Evolutionary conservation across 1,139 yeast genomes (phyloP).

Genomic region (Arxiozyma bovina): DNA sequence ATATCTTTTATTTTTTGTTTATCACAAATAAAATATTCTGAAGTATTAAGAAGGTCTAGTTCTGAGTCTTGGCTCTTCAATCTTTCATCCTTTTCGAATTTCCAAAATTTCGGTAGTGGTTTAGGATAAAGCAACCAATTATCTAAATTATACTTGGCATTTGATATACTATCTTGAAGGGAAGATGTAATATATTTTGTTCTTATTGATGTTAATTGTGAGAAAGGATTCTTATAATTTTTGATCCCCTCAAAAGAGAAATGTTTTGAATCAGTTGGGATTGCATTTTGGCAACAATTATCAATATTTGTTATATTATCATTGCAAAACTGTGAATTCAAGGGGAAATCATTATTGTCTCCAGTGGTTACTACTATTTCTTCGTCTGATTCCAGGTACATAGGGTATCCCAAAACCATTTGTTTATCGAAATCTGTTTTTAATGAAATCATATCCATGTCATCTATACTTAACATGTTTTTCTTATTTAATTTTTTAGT

Average conservation of each 20-base stretch:
- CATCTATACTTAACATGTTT: slow-evolving; percentile 20
- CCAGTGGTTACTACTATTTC: slow-evolving; percentile 10
- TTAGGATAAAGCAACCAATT: slow-evolving; percentile 27
- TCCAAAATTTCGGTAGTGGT: slow-evolving; percentile 30
- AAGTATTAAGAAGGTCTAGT: slow-evolving; percentile 5
- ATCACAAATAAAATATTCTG: slow-evolving; percentile 2
- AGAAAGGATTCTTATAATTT: slow-evolving; percentile 12
- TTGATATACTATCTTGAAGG: slow-evolving; percentile 21
- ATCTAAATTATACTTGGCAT: slow-evolving; percentile 19
- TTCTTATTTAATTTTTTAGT: neutral
- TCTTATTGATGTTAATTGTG: slow-evolving; percentile 12
- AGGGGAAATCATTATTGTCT: slow-evolving; percentile 4
- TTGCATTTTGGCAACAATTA: slow-evolving; percentile 1
- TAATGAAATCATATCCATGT: slow-evolving; percentile 24
- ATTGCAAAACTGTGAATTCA: neutral
- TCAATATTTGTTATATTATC: neutral
- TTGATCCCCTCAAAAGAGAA: slow-evolving; percentile 6
- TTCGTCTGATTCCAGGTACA: slow-evolving; percentile 22
- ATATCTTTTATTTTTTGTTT: slow-evolving; percentile 1
- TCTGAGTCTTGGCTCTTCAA: slow-evolving; percentile 7
- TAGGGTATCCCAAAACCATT: slow-evolving; percentile 24
- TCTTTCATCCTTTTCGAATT: slow-evolving; percentile 25
- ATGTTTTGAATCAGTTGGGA: slow-evolving; percentile 9
- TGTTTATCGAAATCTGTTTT: slow-evolving; percentile 23
- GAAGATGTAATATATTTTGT: slow-evolving; percentile 19